These are phyloP conservation scores for Melaleuca quinquenervia DNA, from an alignment of 345 rosid species.

Conservation along the genomic window DNA sequence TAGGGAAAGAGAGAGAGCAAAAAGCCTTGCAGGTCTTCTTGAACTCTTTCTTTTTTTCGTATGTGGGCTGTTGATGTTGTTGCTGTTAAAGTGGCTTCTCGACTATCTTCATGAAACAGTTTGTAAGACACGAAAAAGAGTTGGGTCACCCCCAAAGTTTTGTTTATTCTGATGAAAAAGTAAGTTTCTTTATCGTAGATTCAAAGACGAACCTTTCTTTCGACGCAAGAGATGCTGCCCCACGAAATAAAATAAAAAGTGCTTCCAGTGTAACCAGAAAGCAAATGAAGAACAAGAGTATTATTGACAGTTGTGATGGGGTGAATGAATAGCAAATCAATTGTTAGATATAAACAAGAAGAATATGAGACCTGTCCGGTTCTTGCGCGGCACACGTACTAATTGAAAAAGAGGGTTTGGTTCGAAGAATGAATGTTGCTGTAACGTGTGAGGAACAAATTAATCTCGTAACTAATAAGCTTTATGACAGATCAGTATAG, in stretches of 20 bases:
- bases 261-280: neutral
- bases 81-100: neutral
- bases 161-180: neutral
- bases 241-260: neutral
- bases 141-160: neutral
- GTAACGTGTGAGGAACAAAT: neutral
- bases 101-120: neutral
- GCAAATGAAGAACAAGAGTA: neutral
- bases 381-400: neutral
- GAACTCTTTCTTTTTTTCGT: neutral
- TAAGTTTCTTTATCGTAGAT: neutral
- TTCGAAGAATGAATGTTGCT: neutral
- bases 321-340: neutral
- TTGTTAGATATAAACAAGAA: neutral
- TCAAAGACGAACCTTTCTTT: neutral
- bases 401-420: neutral
- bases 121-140: neutral
- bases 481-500: neutral
- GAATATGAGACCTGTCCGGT: neutral
- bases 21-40: neutral
- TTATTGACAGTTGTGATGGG: neutral
- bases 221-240: neutral
- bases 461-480: neutral
- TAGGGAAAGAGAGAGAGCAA: neutral
- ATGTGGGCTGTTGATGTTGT: neutral